phyloP scores from a whole-genome alignment of 2,329 filamentous ascomycete genomes.

The Penicillium griseofulvum region DNA sequence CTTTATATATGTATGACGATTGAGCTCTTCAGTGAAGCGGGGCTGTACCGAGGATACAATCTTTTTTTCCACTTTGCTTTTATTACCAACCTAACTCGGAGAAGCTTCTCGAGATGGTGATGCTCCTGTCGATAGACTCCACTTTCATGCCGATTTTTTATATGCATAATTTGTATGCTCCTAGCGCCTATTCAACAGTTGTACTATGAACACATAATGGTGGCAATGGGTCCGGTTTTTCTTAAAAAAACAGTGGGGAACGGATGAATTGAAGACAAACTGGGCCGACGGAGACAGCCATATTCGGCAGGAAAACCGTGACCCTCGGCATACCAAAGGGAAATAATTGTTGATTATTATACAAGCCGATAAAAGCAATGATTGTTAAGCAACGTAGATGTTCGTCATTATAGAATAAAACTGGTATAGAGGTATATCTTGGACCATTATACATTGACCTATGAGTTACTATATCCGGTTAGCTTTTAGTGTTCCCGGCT shows the following conservation, averaged over 20 bases:
- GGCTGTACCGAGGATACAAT: constrained; percentile 21
- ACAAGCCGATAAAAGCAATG: not conserved
- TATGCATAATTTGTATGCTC: not conserved
- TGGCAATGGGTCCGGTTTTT: constrained; percentile 6
- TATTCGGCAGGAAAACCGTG: constrained; percentile 30
- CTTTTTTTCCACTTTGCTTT: not conserved
- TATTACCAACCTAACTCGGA: constrained; percentile 25
- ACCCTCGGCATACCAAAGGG: not conserved
- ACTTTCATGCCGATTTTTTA: constrained; percentile 10
- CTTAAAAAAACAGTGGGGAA: constrained; percentile 14
- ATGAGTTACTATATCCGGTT: too few species aligned
- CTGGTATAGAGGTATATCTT: not conserved
- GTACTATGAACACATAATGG: not conserved
- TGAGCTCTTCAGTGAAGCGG: constrained; percentile 14
- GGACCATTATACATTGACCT: too few species aligned
- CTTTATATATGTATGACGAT: constrained; percentile 13
- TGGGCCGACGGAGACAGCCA: constrained; percentile 21
- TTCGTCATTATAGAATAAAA: constrained; percentile 9
- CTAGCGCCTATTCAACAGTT: not conserved
- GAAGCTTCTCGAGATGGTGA: constrained; percentile 29
- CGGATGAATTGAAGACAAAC: constrained; percentile 18
- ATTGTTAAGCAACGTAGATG: constrained; percentile 26
- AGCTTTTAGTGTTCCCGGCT: too few species aligned
- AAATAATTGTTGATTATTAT: not conserved
- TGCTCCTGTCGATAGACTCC: constrained; percentile 13